phyloP scores from a whole-genome alignment of 805 yeast genomes.

The Wickerhamomyces bovis region DNA sequence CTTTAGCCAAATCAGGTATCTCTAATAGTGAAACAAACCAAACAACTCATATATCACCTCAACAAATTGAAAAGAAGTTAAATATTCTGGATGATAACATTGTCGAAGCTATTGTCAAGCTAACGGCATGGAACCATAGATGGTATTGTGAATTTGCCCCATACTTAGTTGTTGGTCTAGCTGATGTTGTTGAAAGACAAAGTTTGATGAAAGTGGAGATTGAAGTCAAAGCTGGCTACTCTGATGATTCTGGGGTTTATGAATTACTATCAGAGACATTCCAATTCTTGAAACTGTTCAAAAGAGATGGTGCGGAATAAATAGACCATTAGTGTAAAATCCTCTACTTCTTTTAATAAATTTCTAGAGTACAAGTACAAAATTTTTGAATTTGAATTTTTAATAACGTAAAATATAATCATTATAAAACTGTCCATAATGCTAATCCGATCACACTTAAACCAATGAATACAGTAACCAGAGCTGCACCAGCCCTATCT shows the following conservation, averaged over 20 bases:
- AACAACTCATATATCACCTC: slow-evolving; percentile 15
- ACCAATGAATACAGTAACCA: slow-evolving; percentile 55
- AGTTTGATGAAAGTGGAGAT: slow-evolving; percentile 75
- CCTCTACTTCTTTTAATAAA: too few species aligned
- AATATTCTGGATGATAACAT: slow-evolving; percentile 36
- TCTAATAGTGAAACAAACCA: slow-evolving; percentile 2
- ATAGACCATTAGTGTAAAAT: neutral
- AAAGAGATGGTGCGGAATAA: slow-evolving; percentile 8
- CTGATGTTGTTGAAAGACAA: slow-evolving; percentile 61
- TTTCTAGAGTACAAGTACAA: too few species aligned
- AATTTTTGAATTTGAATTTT: too few species aligned
- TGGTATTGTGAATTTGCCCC: slow-evolving; percentile 95
- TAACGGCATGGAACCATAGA: slow-evolving; percentile 96
- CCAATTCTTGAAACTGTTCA: slow-evolving; percentile 32
- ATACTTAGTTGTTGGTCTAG: slow-evolving; percentile 47
- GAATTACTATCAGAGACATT: slow-evolving; percentile 50
- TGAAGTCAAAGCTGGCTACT: slow-evolving; percentile 61
- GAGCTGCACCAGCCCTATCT: slow-evolving; percentile 63
- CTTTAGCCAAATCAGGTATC: slow-evolving; percentile 6
- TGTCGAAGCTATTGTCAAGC: slow-evolving; percentile 63
- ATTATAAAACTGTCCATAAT: neutral
- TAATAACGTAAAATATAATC: too few species aligned
- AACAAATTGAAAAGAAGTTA: slow-evolving; percentile 29
- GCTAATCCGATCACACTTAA: neutral
- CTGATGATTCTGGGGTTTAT: slow-evolving; percentile 47